phyloP scores from a whole-genome alignment of 164 flowering plant species.

The Tetracentron sinense region DNA sequence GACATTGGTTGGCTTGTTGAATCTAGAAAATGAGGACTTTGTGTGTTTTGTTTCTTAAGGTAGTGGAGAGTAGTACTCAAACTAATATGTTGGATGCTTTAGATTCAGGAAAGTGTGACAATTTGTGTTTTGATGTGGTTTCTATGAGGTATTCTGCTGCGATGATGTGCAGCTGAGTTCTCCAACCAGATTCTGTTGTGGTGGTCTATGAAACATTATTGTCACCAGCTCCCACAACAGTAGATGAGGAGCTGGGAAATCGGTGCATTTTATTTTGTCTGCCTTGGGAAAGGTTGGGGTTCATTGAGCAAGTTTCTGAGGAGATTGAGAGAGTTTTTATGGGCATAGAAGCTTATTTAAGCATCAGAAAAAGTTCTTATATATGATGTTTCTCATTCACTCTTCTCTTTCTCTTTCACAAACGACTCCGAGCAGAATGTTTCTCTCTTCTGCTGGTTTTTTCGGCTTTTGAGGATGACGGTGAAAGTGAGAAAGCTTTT shows the following conservation, averaged over 20 bases:
- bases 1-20: constrained; percentile 89
- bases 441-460: constrained; percentile 60
- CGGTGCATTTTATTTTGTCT: too few species aligned
- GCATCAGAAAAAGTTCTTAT: constrained; percentile 64
- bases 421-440: too few species aligned
- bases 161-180: constrained; percentile 85
- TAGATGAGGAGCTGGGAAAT: constrained; percentile 96
- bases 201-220: constrained; percentile 76
- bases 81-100: constrained; percentile 71
- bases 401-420: too few species aligned
- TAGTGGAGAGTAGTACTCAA: constrained; percentile 46
- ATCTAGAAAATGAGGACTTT: constrained; percentile 84
- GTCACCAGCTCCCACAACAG: constrained; percentile 89
- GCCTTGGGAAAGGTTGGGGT: too few species aligned
- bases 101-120: constrained; percentile 57
- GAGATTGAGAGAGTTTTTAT: constrained; percentile 94
- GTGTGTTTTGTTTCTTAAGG: too few species aligned
- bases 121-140: constrained; percentile 86
- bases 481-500: constrained; percentile 34
- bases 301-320: constrained; percentile 99
- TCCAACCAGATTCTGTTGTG: constrained; percentile 73
- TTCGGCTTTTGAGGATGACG: constrained; percentile 55
- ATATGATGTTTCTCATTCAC: too few species aligned
- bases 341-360: constrained; percentile 84
- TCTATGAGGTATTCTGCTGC: constrained; percentile 18